Conservation (phyloP, 1,139 yeast genomes). For the Hyphopichia burtonii region DNA sequence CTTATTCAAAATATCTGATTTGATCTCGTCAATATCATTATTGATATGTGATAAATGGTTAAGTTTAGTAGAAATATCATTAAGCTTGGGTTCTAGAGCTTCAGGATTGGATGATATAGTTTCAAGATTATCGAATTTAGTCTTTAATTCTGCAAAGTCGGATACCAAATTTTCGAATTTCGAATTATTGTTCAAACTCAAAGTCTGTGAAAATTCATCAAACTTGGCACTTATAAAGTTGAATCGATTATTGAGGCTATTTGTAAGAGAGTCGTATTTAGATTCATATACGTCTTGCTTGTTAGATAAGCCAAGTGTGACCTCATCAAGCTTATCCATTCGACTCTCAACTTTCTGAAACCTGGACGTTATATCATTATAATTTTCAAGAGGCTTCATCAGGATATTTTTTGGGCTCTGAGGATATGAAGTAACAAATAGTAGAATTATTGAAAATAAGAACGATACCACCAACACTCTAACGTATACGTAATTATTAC, state of each 20-base stretch:
- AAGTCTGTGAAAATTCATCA: conserved; percentile 11
- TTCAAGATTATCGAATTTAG: conserved; percentile 10
- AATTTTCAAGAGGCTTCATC: conserved; percentile 7
- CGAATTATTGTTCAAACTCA: conserved; percentile 7
- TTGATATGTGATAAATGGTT: conserved; percentile 15
- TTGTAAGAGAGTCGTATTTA: conserved; percentile 14
- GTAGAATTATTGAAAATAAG: background rate
- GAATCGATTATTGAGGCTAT: conserved; percentile 15
- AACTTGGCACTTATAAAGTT: conserved; percentile 17
- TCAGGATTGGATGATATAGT: conserved; percentile 8
- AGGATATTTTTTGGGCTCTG: background rate
- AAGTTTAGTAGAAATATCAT: conserved; percentile 18
- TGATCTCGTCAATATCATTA: conserved; percentile 19
- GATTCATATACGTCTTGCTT: conserved; percentile 16
- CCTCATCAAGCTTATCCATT: conserved; percentile 16
- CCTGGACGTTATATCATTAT: conserved; percentile 13
- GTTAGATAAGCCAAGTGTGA: conserved; percentile 10
- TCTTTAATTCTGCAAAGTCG: conserved; percentile 6
- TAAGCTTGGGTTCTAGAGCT: conserved; percentile 17
- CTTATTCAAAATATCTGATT: conserved; percentile 19
- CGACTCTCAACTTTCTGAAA: conserved; percentile 17
- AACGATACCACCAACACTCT: background rate
- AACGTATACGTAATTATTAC: background rate
- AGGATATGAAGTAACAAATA: background rate
- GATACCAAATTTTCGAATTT: conserved; percentile 8